Evolutionary conservation across 768 basidiomycete genomes (phyloP), one percentile per base, ranked within the genome.

Genomic region (Albatrellus ellisii): DNA sequence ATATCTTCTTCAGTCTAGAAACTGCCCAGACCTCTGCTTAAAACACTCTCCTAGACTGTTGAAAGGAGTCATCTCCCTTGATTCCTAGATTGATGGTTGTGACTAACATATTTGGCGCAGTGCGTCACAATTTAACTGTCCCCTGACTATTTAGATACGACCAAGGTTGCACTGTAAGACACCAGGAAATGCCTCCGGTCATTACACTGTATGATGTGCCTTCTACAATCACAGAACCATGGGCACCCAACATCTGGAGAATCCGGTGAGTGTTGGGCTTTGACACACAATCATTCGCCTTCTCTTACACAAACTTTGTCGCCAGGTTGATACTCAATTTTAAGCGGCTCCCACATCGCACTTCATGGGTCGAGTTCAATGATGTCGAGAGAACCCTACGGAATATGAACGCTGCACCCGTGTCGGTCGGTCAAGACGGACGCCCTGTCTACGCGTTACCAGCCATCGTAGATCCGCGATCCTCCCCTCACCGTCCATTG

Each of bases 211-310:
- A 82, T 54, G 82, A 85, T 47, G 65, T 77, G 17, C 74, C 69
- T 26, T 75, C 78, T 8, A 65, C 64, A 37, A 66, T 65, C 7
- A 64, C 74, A 2, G 75, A 79, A 41, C 69, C 80, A n/a, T 85
- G 81, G 81, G 75, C 76, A 39, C 82, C 82, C 22, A 80, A 79
- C 47, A 62, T 79, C 22, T 84, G 81, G 81, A 67, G 78, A 33
- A 70, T 85, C 47, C 64, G 82, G 79, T 76, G 40, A 25, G 62
- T 42, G 12, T 11, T 18, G 21, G 7, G 6, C 36, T 42, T 10
- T 7, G 28, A 11, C n/a, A 43, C 14, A 26, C 1, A 33, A 41
- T 17, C 33, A 31, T n/a, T 20, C 12, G n/a, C 22, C 41, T 25
- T 26, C 12, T 32, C 6, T 12, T 3, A 7, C 1, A 12, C 21